A percentile compares a stretch with the other conserved stretches of the same genome.
Evolutionary conservation across 768 basidiomycete species (phyloP).

Genomic region (Strobilomyces echinocephalus): DNA sequence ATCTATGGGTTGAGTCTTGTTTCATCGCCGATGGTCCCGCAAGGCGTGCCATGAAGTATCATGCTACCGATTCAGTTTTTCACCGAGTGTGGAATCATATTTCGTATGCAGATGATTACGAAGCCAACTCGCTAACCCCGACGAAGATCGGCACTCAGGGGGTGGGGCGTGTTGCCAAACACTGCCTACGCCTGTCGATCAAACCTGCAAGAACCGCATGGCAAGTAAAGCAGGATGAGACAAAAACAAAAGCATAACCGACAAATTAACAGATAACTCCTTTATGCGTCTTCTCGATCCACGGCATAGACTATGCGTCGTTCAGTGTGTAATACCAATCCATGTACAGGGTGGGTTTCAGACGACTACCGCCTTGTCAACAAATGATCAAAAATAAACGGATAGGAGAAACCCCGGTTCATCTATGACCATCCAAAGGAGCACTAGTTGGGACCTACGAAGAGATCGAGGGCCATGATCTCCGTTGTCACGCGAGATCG

Average conservation of each 20-base stretch:
- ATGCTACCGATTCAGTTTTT: background rate
- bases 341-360: background rate
- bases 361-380: background rate
- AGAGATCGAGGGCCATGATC: constrained; percentile 22
- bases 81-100: background rate
- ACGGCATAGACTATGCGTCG: background rate
- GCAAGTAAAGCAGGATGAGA: background rate
- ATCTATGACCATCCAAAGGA: background rate
- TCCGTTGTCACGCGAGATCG: constrained; percentile 23
- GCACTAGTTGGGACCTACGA: constrained; percentile 17
- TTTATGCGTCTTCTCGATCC: background rate
- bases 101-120: background rate
- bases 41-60: background rate
- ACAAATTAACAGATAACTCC: background rate
- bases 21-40: background rate
- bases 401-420: background rate
- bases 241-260: background rate
- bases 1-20: background rate
- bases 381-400: background rate
- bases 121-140: background rate
- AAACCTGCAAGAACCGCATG: too few relatives aligned
- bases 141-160: background rate
- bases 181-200: background rate
- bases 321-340: background rate
- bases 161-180: background rate